Evolutionary conservation across 1,284 basidiomycete species (phyloP).

Genomic region (Ceratobasidium sp.): DNA sequence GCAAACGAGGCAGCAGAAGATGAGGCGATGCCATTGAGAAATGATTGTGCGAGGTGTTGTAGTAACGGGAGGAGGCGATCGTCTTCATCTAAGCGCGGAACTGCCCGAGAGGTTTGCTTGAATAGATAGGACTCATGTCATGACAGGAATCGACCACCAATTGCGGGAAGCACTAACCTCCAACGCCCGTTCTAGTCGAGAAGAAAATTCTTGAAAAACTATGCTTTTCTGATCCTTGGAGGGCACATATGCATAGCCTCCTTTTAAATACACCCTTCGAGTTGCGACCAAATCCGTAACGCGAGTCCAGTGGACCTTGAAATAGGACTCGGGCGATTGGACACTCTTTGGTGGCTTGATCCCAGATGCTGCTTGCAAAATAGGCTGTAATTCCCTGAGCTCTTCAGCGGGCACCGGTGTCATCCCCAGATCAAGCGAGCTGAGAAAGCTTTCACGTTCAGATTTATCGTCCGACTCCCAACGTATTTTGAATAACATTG

Average conservation of each 20-base stretch:
- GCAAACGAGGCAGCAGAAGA: conserved; percentile 56
- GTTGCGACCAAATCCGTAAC: conserved; percentile 91
- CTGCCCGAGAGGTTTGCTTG: conserved; percentile 78
- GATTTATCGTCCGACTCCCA: conserved; percentile 71
- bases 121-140: conserved; percentile 48
- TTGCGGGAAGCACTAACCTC: conserved; percentile 62
- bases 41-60: conserved; percentile 91
- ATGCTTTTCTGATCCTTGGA: conserved; percentile 82
- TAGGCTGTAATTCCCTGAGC: conserved; percentile 57
- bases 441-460: conserved; percentile 76
- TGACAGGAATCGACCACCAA: not conserved
- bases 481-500: conserved; percentile 80
- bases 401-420: conserved; percentile 69
- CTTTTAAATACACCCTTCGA: conserved; percentile 78
- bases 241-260: conserved; percentile 91
- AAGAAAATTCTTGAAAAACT: conserved; percentile 85
- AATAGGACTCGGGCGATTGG: conserved; percentile 48
- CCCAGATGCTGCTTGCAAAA: conserved; percentile 60
- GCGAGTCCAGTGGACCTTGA: conserved; percentile 76
- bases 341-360: conserved; percentile 47
- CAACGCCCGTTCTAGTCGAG: conserved; percentile 74
- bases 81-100: conserved; percentile 96
- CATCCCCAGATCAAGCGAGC: conserved; percentile 82
- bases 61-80: conserved; percentile 89
- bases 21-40: conserved; percentile 86